Conservation (phyloP, 2,329 filamentous ascomycete species). For the Penicillium aurantiogriseum region DNA sequence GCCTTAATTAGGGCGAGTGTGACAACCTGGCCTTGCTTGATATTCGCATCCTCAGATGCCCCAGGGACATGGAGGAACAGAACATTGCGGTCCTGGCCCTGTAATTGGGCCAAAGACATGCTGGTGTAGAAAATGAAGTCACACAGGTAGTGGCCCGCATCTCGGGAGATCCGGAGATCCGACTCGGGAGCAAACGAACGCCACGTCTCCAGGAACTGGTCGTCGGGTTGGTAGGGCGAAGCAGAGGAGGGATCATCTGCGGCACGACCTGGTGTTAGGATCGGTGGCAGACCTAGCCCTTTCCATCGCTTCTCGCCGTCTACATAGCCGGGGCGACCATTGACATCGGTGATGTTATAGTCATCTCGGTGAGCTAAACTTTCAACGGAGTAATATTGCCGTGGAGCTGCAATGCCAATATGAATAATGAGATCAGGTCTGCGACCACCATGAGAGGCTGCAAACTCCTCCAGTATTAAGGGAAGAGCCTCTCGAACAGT, state of each 20-base stretch:
- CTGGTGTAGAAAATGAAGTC: conserved; percentile 77
- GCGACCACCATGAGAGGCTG: conserved; percentile 39
- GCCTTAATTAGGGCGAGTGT: conserved; percentile 45
- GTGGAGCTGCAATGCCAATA: conserved; percentile 72
- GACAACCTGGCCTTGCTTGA: conserved; percentile 42
- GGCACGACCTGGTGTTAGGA: conserved; percentile 53
- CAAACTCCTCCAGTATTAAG: conserved; percentile 54
- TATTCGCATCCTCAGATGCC: conserved; percentile 50
- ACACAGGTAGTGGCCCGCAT: conserved; percentile 72
- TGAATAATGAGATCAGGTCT: conserved; percentile 68
- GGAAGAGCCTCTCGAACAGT: conserved; percentile 65
- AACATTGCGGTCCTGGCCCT: conserved; percentile 46
- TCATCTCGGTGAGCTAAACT: conserved; percentile 67
- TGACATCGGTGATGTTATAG: conserved; percentile 70
- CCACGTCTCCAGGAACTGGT: conserved; percentile 37
- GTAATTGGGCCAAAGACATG: conserved; percentile 47
- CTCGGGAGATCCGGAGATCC: conserved; percentile 60
- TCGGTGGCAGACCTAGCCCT: conserved; percentile 48
- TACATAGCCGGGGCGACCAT: conserved; percentile 49
- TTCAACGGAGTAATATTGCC: conserved; percentile 69
- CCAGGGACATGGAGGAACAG: conserved; percentile 73
- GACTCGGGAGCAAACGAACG: conserved; percentile 31
- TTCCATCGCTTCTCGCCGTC: conserved; percentile 55
- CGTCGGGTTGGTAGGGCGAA: conserved; percentile 32
- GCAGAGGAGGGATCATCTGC: conserved; percentile 9